Conservation (phyloP, 495 filamentous ascomycete genomes). For the Aspergillus saccharolyticus region DNA sequence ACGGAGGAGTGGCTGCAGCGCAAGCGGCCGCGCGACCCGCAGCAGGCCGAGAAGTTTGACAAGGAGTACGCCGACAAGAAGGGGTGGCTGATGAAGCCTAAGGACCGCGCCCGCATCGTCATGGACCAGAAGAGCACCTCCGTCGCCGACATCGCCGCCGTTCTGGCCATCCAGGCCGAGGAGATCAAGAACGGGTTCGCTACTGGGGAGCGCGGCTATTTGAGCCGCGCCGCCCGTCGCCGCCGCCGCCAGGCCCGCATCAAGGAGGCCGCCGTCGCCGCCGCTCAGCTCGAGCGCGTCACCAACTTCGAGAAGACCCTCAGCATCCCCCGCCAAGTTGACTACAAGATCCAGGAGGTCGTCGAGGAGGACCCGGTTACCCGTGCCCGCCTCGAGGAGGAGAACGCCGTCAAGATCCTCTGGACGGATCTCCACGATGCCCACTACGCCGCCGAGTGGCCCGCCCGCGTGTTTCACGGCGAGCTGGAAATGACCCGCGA, state of each 20-base stretch:
- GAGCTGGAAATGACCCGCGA: constrained; percentile 34
- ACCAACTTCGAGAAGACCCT: constrained; percentile 26
- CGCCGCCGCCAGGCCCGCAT: constrained; percentile 30
- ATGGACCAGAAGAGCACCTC: constrained; percentile 89
- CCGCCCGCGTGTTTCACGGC: constrained; percentile 61
- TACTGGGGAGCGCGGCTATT: constrained; percentile 26
- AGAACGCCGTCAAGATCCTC: constrained; percentile 50
- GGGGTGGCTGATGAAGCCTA: constrained; percentile 44
- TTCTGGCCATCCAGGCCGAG: constrained; percentile 55
- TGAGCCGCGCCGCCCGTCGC: constrained; percentile 28
- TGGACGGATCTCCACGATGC: constrained; percentile 67
- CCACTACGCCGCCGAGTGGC: constrained; percentile 63
- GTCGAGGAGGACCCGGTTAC: constrained; percentile 25
- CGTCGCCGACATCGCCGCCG: constrained; percentile 79
- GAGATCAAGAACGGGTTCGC: constrained; percentile 31
- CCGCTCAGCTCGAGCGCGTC: constrained; percentile 29
- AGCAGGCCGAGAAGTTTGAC: constrained; percentile 37
- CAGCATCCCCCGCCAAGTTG: constrained; percentile 21
- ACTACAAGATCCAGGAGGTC: constrained; percentile 30
- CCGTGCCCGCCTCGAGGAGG: constrained; percentile 8
- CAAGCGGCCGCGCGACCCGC: constrained; percentile 58
- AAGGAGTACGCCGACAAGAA: constrained; percentile 40
- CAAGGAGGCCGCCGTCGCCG: constrained; percentile 36
- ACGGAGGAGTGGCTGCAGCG: constrained; percentile 42
- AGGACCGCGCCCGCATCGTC: constrained; percentile 56